Evolutionary conservation across 1,284 basidiomycete genomes (phyloP).

Genomic region (Sporisorium reilianum): DNA sequence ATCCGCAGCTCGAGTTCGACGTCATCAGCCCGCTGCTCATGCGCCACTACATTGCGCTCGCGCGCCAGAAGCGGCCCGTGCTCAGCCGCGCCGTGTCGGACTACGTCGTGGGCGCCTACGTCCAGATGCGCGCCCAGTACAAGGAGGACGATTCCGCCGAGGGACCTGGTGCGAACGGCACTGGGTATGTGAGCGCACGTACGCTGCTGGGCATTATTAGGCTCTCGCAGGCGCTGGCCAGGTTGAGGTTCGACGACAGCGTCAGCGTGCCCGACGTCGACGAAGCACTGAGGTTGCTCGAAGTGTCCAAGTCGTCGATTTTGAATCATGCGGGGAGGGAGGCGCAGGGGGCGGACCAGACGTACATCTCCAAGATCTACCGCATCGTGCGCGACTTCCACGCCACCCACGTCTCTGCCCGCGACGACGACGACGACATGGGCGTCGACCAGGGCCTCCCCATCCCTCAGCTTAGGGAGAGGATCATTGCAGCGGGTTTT

Average conservation of each 20-base stretch:
- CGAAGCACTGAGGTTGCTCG: constrained; percentile 95
- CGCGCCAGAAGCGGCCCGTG: constrained; percentile 87
- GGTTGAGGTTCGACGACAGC: constrained; percentile 83
- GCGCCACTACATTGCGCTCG: constrained; percentile 95
- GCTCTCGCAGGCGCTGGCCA: constrained; percentile 91
- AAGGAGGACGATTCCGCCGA: constrained; percentile 88
- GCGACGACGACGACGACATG: constrained; percentile 10
- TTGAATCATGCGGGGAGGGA: no score
- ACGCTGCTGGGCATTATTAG: constrained; percentile 94
- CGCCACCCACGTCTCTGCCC: constrained; percentile 2
- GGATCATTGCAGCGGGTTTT: constrained; percentile 45
- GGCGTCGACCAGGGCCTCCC: constrained; percentile 9
- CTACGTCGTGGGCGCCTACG: constrained; percentile 95
- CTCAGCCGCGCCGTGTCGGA: constrained; percentile 88
- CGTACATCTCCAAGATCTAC: constrained; percentile 63
- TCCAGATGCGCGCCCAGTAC: constrained; percentile 89
- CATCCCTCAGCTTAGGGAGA: constrained; percentile 10
- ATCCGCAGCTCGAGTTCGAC: constrained; percentile 79
- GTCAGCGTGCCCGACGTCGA: constrained; percentile 92
- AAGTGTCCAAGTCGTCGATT: constrained; percentile 91
- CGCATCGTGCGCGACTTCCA: constrained; percentile 64
- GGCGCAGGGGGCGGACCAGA: no score
- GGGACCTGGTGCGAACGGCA: neutral
- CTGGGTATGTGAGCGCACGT: constrained; percentile 89
- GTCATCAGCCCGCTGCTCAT: constrained; percentile 87